These are phyloP conservation scores for Rhipidocladum racemiflorum DNA, from an alignment of 176 grass and related monocot species.

Conservation along the genomic window DNA sequence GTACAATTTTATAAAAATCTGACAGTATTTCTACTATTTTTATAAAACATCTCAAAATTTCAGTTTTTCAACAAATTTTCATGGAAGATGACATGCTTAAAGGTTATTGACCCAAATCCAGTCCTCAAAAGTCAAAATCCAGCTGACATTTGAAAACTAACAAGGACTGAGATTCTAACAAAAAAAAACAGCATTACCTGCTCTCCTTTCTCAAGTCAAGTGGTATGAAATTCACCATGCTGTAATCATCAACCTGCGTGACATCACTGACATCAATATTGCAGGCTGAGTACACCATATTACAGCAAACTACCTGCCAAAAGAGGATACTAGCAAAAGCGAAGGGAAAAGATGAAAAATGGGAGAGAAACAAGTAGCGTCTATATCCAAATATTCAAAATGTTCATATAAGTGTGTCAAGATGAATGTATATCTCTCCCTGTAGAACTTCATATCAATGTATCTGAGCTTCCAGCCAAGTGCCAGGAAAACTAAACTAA, in stretches of 20 bases:
- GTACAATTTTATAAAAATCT: no score
- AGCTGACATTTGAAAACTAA: background rate
- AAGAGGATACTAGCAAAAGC: background rate
- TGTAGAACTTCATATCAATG: background rate
- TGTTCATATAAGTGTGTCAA: background rate
- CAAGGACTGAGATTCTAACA: background rate
- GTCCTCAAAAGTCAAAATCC: no score
- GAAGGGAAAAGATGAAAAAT: background rate
- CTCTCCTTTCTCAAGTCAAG: constrained; percentile 80
- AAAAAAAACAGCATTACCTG: constrained; percentile 48
- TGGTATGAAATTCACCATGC: constrained; percentile 86
- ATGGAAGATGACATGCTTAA: no score
- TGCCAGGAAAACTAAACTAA: background rate
- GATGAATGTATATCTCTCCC: background rate
- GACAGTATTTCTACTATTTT: no score
- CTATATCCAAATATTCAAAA: background rate
- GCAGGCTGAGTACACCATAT: background rate
- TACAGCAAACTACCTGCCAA: background rate
- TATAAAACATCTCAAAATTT: no score
- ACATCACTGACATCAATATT: constrained; percentile 27
- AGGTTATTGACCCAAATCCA: no score
- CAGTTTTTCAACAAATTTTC: no score
- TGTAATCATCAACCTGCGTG: constrained; percentile 81
- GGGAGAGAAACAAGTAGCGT: background rate
- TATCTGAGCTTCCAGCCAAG: background rate